Conservation (phyloP, 805 yeast species). For the Hyphopichia homilentoma region DNA sequence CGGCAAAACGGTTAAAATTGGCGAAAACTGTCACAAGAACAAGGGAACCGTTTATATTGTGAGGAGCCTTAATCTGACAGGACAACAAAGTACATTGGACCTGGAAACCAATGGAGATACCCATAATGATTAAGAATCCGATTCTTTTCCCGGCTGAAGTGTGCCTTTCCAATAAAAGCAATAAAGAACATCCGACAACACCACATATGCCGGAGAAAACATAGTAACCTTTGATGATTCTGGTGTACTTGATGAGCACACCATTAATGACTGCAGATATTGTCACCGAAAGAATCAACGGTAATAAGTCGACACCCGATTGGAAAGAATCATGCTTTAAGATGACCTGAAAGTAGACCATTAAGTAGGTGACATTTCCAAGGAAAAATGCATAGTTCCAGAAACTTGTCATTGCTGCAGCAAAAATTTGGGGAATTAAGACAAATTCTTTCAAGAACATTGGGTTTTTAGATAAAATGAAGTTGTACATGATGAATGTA, state of each 20-base stretch:
- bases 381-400: conserved; percentile 30
- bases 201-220: conserved; percentile 9
- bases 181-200: conserved; percentile 7
- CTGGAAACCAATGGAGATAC: conserved; percentile 13
- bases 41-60: conserved; percentile 8
- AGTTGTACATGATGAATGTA: conserved; percentile 32
- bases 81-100: conserved; percentile 12
- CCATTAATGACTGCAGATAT: conserved; percentile 9
- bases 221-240: conserved; percentile 8
- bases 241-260: conserved; percentile 7
- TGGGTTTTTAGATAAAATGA: conserved; percentile 32
- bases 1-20: conserved; percentile 10
- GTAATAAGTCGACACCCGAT: conserved; percentile 12
- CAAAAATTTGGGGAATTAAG: conserved; percentile 23
- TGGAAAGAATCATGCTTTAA: conserved; percentile 7
- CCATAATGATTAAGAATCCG: conserved; percentile 12
- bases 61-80: conserved; percentile 14
- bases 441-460: conserved; percentile 38
- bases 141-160: conserved; percentile 5
- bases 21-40: conserved; percentile 11
- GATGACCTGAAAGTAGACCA: conserved; percentile 12
- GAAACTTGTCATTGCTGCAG: conserved; percentile 29
- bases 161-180: conserved; percentile 5
- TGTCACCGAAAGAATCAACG: conserved; percentile 9
- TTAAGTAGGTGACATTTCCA: conserved; percentile 15